Base-by-base conservation (phyloP, 192 early-diverging fungal genomes). In the Coemansia sp. region DNA sequence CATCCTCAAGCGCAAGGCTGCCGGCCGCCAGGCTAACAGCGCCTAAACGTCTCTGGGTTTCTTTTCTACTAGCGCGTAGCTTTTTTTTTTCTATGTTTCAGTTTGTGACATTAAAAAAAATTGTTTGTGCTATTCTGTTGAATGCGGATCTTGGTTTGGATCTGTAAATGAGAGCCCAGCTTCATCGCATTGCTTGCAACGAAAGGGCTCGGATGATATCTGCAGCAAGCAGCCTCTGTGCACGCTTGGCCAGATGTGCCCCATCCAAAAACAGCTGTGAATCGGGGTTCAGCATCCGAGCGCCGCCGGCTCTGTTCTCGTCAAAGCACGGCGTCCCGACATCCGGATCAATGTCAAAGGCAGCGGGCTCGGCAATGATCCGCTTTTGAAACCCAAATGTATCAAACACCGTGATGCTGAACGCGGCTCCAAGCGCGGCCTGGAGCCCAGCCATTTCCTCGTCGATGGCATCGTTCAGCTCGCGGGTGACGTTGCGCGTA, bases 1-100 rank as follows among this genome's bases (percentile, higher is more conserved):
- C 65, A 79, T 98, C 71, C 85, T 99, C 54, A 89, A 87, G 71
- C 91, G 95, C 84, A 99, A 99, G 91, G 89, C 81, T 34, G 66
- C 45, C 25, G 70, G 41, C 49, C 70, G 75, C 75, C 74, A 76
- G 75, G 67, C 58, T 13, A 13, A 8, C 48, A 59, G 70, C 60
- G 67, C 70, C 65, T 76, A 82, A 74, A 57, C 7, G 2, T 15
- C 10, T 9, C n/a, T 19, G 46, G 19, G 7, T 19, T n/a, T 19
- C 14, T 48, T 20, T 6, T 20, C 46, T 20, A 5, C n/a, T 40
- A 40, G 11, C 38, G 1, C 29, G 3, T 29, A 29, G 29, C 29
- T 3, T 2, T 48, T n/a, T 48, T 48, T 48, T 20, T 46, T n/a
- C n/a, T 13, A n/a, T 48, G 15, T 48, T 29, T 29, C 29, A 3